These are phyloP conservation scores for Pestalotiopsis sp. DNA, from an alignment of 2,329 filamentous ascomycete species.

Conservation along the genomic window DNA sequence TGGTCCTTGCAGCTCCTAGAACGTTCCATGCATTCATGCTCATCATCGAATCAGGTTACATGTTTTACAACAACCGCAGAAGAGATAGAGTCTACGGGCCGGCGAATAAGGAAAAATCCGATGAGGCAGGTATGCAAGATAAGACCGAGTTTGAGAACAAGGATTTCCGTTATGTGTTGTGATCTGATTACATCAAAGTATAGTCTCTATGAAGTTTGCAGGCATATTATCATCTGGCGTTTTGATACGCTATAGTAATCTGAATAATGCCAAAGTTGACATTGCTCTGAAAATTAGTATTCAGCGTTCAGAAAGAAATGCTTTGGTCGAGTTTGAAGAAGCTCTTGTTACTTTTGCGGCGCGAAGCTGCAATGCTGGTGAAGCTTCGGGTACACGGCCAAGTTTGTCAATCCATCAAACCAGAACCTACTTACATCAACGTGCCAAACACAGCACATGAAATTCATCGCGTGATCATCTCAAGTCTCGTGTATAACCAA, in stretches of 20 bases:
- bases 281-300: too few relatives aligned
- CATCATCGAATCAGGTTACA: conserved; percentile 12
- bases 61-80: conserved; percentile 45
- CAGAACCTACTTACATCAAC: background rate
- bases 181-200: conserved; percentile 2
- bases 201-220: too few relatives aligned
- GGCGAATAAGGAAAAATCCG: conserved; percentile 49
- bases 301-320: too few relatives aligned
- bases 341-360: too few relatives aligned
- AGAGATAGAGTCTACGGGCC: conserved; percentile 42
- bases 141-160: conserved; percentile 58
- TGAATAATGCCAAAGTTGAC: too few relatives aligned
- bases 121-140: conserved; percentile 58
- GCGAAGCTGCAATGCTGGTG: too few relatives aligned
- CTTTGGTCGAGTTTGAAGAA: too few relatives aligned
- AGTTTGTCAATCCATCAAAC: too few relatives aligned
- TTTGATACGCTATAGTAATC: too few relatives aligned
- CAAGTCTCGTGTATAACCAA: background rate
- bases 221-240: too few relatives aligned
- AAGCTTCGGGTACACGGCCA: too few relatives aligned
- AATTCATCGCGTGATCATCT: background rate
- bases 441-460: background rate
- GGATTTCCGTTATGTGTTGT: conserved; percentile 55
- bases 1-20: background rate
- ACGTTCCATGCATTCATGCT: background rate